Evolutionary conservation across 768 basidiomycete species (phyloP), one percentile per base, ranked within the genome.

Genomic region (Bullera alba): DNA sequence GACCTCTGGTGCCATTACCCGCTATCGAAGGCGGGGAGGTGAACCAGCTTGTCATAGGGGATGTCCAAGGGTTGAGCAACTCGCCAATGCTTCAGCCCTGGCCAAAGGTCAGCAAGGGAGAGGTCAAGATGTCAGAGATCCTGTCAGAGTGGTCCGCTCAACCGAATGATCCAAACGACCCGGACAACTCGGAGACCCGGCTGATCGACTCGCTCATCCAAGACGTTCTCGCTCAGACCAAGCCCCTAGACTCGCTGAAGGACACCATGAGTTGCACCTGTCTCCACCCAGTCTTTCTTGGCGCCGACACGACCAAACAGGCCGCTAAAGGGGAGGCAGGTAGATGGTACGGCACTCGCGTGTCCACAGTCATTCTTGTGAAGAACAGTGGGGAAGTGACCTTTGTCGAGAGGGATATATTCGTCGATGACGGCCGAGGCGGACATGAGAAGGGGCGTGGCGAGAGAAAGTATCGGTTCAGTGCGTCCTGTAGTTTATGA

Each of bases 31-130:
- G 10, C 12, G 16, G 2, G 7, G 29, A 34, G 28, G n/a, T 36
- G n/a, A 19, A 17, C 19, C 14, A 12, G 12, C 23, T 2, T 19
- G 30, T 26, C 4, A 16, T 15, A 23, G 43, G 32, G 12, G 29
- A 26, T 25, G 36, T 17, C 14, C 25, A 38, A 16, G 70, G 70
- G 7, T 36, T 72, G 26, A 57, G 54, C 19, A 72, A 72, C 48
- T 55, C 64, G 22, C 56, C 61, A 2, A 37, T 69, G 30, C 52
- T 58, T 5, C 32, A 57, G 28, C 67, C 69, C 25, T 74, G 71
- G 68, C 67, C 69, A 0, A 75, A 75, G 47, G 74, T 75, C 25
- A 32, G 47, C 21, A 50, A 61, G 2, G 74, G 74, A 5, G 43
- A 65, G 10, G 22, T 34, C 22, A 35, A 53, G 32, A 60, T 74